Evolutionary conservation across 2,329 filamentous ascomycete species (phyloP).

Genomic region (Claviceps purpurea): DNA sequence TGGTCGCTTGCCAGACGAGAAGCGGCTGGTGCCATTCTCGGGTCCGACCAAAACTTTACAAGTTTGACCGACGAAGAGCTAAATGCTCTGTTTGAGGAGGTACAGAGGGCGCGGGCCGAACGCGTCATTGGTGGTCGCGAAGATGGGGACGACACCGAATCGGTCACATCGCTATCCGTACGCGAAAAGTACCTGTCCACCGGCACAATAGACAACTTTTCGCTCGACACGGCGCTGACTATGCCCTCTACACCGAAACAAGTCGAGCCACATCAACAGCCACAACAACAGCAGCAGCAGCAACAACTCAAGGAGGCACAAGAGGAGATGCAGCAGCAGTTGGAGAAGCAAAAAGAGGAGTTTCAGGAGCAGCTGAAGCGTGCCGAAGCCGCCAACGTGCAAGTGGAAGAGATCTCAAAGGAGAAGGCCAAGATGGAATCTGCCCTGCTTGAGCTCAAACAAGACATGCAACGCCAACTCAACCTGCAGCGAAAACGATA

Average conservation of each 20-base stretch:
- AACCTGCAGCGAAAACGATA: constrained; percentile 72
- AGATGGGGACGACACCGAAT: constrained; percentile 81
- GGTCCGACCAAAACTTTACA: constrained; percentile 81
- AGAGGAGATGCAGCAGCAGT: constrained; percentile 70
- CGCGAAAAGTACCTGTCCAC: constrained; percentile 93
- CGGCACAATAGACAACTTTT: constrained; percentile 91
- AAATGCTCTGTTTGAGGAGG: constrained; percentile 84
- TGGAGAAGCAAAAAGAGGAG: constrained; percentile 75
- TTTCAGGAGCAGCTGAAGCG: constrained; percentile 65
- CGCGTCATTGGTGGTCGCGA: constrained; percentile 57
- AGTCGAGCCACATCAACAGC: constrained; percentile 35
- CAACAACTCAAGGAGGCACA: constrained; percentile 49
- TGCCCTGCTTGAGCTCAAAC: constrained; percentile 61
- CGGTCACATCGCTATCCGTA: constrained; percentile 69
- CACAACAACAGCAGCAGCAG: background rate
- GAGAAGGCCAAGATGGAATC: constrained; percentile 82
- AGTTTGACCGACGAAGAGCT: constrained; percentile 88
- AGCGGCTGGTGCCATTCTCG: constrained; percentile 81
- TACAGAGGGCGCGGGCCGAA: constrained; percentile 73
- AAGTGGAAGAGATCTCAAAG: constrained; percentile 69
- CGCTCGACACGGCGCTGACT: constrained; percentile 82
- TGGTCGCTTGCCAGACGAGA: constrained; percentile 91
- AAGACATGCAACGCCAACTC: constrained; percentile 79
- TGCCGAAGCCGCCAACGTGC: constrained; percentile 60
- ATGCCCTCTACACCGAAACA: constrained; percentile 85